Base-by-base conservation (phyloP, 2,329 filamentous ascomycete genomes). In the Ceratocystis variospora region DNA sequence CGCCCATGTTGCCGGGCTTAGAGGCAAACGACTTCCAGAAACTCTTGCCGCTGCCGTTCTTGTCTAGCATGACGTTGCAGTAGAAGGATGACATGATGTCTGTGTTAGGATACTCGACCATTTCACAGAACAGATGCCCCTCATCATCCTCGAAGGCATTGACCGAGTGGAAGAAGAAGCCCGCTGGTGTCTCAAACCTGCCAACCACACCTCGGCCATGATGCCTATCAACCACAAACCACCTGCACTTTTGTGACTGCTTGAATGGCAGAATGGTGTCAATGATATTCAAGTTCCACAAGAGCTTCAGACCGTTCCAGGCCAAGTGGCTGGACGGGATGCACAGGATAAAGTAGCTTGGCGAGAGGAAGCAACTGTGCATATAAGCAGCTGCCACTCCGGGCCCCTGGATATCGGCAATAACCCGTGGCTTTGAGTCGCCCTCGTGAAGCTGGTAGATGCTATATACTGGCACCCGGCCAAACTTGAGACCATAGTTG, bases 131-230 rank as follows among this genome's bases (percentile, higher is more conserved):
- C 19, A 94, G 78, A 68, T 85, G 79, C 0, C 70, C 73, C 8
- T 70, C 66, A 10, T 71, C 66, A 69, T 89, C 81, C 71, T 93
- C 88, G 73, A 86, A 94, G 0, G 88, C 83, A 70, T 95, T 95
- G 72, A 90, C 78, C 0, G 83, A 83, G 75, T 96, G 90, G 74
- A 95, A 95, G 74, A 84, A 87, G 77, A 92, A 95, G 61, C 85
- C 85, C 0, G 87, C 81, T 0, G 83, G 79, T 17, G 83, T 87
- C 19, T 86, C 81, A 71, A 88, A 92, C 1, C 80, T 82, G 6
- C 83, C 86, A 0, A 94, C 80, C 0, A 94, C 76, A 0, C 89
- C 89, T 61, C 79, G 79, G 3, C 79, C 81, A 1, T 78, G 75
- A 2, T 73, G 78, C 1, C 89, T 83, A 72, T 94, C 89, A 19